phyloP scores from a whole-genome alignment of 805 yeast species.

The Ogataea ramenticola region DNA sequence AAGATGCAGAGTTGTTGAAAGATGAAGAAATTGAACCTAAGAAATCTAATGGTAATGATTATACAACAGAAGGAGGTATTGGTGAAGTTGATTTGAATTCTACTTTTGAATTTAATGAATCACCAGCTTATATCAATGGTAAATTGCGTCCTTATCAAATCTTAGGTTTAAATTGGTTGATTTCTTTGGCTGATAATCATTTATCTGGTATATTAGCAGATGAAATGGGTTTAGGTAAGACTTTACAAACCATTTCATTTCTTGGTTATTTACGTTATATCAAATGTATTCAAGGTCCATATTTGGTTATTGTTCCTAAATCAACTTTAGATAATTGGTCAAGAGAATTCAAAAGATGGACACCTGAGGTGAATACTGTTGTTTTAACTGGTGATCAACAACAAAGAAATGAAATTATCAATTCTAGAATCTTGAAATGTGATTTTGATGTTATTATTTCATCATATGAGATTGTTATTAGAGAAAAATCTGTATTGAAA shows the following conservation, averaged over 20 bases:
- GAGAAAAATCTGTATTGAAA: conserved; percentile 59
- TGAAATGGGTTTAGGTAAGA: conserved; percentile 83
- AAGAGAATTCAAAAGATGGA: conserved; percentile 71
- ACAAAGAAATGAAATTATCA: conserved; percentile 48
- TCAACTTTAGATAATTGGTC: conserved; percentile 78
- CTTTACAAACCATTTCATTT: conserved; percentile 72
- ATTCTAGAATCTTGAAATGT: conserved; percentile 42
- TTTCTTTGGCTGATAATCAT: conserved; percentile 58
- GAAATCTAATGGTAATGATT: not conserved
- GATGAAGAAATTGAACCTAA: conserved; percentile 33
- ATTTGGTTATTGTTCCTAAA: conserved; percentile 70
- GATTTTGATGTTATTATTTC: conserved; percentile 68
- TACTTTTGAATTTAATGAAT: conserved; percentile 42
- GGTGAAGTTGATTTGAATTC: conserved; percentile 16
- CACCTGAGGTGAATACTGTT: conserved; percentile 68
- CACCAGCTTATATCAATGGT: conserved; percentile 53
- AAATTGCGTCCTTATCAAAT: conserved; percentile 65
- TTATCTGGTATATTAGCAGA: conserved; percentile 75
- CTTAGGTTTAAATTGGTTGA: conserved; percentile 77
- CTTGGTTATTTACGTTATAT: conserved; percentile 64
- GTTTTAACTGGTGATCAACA: conserved; percentile 72
- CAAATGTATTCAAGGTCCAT: conserved; percentile 60
- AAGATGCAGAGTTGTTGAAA: conserved; percentile 66
- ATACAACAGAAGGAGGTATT: conserved; percentile 12
- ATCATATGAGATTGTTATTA: conserved; percentile 71